Base-by-base conservation (phyloP, 371 early-diverging fungal genomes). In the Blakeslea trispora region DNA sequence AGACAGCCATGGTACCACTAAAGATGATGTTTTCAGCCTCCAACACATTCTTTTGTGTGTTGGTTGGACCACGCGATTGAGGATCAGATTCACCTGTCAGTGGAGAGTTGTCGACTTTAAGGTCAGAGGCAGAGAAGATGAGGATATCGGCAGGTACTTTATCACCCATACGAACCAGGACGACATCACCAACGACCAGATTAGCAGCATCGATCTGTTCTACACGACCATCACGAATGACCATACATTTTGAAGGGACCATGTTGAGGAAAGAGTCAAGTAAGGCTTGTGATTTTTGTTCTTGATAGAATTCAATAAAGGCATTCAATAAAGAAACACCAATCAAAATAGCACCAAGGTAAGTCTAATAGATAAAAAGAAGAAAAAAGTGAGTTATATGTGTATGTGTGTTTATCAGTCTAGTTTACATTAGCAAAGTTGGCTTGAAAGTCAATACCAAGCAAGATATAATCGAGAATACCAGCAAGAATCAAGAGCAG, bases 51-150 rank as follows among this genome's bases (percentile, higher is more conserved):
- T 81, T 69, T 43, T 81, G 72, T 0, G 74, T 76, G 63, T 88
- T 90, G 18, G 45, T 54, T 0, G 73, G 55, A 2, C 44, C 63
- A 41, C 96, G 88, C 67, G 87, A 86, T 69, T 94, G 96, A 13
- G 97, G 95, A 44, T 96, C 97, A 0, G 94, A 81, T 71, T 97
- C 96, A 53, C 97, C 98, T 2, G 96, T 97, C 42, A 97, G 69
- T n/a, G 93, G 92, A 9, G 97, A 96, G 81, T 95, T 96, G 79
- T 98, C 97, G 37, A 97, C 95, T 71, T 97, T 94, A 58, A 97
- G 73, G 21, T 98, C 95, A 17, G 81, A 81, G 42, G 82, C 72
- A 45, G 79, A 59, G 59, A 90, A 89, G 22, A 98, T 50, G 48
- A 72, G 68, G 44, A 93, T 64, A 81, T 98, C 98, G 4, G 98